Percentiles rank a stretch among this genome's conserved stretches.
phyloP scores from a whole-genome alignment of 208 protist genomes.

The Trypanosoma boissoni region DNA sequence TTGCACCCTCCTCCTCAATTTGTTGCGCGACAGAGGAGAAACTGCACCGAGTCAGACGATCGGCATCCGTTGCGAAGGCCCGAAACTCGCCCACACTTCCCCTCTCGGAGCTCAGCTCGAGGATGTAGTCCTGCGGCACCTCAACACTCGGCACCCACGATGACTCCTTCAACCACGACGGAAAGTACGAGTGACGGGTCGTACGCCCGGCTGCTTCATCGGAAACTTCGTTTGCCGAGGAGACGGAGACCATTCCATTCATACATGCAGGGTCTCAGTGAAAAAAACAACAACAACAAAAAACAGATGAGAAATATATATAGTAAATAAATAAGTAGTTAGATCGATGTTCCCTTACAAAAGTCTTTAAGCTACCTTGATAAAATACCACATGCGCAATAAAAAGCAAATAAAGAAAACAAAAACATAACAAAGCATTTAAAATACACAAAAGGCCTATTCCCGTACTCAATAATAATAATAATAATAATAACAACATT shows the following conservation, averaged over 20 bases:
- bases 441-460: no score
- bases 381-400: no score
- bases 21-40: background rate
- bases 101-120: background rate
- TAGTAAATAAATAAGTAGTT: no score
- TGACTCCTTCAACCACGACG: conserved; percentile 11
- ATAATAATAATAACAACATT: no score
- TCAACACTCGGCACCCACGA: conserved; percentile 10
- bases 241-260: conserved; percentile 11
- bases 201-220: background rate
- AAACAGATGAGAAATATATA: background rate
- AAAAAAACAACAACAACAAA: conserved; percentile 6
- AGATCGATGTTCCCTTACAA: no score
- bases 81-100: background rate
- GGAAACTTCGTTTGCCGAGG: background rate
- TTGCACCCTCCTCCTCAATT: background rate
- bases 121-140: conserved; percentile 10
- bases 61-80: background rate
- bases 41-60: background rate
- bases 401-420: no score
- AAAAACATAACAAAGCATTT: no score
- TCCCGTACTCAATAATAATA: no score
- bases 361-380: no score
- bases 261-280: conserved; percentile 3
- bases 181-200: conserved; percentile 10